These are phyloP conservation scores for Dictyostelium capitatum DNA, from an alignment of 78 protist species.

Conservation along the genomic window DNA sequence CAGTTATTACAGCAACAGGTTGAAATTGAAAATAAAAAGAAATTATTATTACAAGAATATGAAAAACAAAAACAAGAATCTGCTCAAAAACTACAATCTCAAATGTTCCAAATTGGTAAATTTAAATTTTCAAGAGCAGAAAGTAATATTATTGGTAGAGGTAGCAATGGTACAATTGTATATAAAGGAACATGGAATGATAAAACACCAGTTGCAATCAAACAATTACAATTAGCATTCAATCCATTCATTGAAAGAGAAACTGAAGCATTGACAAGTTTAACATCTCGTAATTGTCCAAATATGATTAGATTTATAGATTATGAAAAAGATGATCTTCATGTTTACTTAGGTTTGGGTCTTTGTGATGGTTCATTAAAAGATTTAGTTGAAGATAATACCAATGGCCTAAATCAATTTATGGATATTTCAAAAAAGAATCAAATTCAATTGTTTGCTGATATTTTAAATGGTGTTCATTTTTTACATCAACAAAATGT, in stretches of 20 bases:
- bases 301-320: constrained; percentile 43
- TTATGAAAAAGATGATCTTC: constrained; percentile 25
- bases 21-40: not conserved
- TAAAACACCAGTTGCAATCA: constrained; percentile 67
- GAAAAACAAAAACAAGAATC: too few relatives aligned
- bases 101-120: constrained; percentile 49
- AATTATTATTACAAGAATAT: too few relatives aligned
- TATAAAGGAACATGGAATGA: constrained; percentile 62
- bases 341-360: constrained; percentile 30
- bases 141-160: constrained; percentile 39
- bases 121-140: constrained; percentile 38
- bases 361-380: constrained; percentile 55
- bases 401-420: not conserved
- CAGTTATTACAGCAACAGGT: not conserved
- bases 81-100: too few relatives aligned
- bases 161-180: constrained; percentile 65
- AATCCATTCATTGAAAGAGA: constrained; percentile 27
- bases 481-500: constrained; percentile 30
- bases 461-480: constrained; percentile 28
- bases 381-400: not conserved
- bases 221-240: constrained; percentile 38
- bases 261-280: constrained; percentile 11
- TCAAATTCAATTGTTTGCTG: not conserved
- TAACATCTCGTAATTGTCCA: not conserved
- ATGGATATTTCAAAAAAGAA: not conserved